phyloP scores from a whole-genome alignment of 2,329 filamentous ascomycete species.

The Paecilomyces sp. region DNA sequence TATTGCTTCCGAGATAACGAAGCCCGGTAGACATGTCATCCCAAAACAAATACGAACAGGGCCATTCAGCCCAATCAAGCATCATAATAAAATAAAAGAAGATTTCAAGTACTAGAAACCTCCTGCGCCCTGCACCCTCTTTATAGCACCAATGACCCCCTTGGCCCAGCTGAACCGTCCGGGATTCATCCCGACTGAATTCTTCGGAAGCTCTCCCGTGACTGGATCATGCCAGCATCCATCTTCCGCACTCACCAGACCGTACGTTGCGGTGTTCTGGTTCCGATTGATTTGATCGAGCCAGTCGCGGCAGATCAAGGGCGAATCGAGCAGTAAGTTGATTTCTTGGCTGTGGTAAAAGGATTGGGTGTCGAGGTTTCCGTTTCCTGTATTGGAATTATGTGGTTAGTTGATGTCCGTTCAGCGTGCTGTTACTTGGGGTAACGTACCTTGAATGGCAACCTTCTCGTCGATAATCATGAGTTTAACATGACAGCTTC shows the following conservation, averaged over 20 bases:
- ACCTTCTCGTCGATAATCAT: constrained; percentile 65
- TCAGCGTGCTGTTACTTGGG: neutral
- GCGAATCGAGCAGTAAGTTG: constrained; percentile 66
- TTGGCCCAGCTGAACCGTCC: constrained; percentile 53
- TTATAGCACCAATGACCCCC: constrained; percentile 51
- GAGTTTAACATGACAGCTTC: constrained; percentile 70
- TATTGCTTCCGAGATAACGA: too few relatives aligned
- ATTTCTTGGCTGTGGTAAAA: constrained; percentile 75
- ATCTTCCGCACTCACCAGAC: constrained; percentile 46
- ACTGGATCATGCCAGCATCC: constrained; percentile 55
- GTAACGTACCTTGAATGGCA: constrained; percentile 52
- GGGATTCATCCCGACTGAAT: constrained; percentile 46
- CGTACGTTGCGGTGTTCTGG: constrained; percentile 59
- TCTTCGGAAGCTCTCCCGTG: constrained; percentile 41
- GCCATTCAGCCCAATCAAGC: neutral
- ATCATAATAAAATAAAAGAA: too few relatives aligned
- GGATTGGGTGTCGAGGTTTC: constrained; percentile 73
- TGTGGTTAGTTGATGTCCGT: neutral
- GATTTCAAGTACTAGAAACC: constrained; percentile 37
- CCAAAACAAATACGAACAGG: neutral
- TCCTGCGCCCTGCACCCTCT: constrained; percentile 50
- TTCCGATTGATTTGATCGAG: constrained; percentile 55
- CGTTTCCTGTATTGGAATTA: constrained; percentile 43
- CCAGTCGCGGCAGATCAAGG: constrained; percentile 56
- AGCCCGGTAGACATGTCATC: neutral